A percentile compares a stretch with the other conserved stretches of the same genome.
Evolutionary conservation across 1,139 yeast genomes (phyloP).

Genomic region (Wickerhamomyces sp.): DNA sequence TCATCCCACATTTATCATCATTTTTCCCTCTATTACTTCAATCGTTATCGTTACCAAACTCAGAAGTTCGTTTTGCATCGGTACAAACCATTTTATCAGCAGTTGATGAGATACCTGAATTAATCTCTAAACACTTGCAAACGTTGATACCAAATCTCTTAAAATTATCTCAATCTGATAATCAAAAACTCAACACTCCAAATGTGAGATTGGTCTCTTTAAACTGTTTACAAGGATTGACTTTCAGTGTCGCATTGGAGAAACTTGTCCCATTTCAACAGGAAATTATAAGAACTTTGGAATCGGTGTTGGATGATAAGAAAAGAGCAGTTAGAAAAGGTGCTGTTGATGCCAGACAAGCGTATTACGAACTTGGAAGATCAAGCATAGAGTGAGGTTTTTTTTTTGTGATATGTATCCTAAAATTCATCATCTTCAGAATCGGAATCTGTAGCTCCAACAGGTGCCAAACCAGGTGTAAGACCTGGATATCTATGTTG

Average conservation of each 20-base stretch:
- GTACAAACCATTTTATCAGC: conserved; percentile 50
- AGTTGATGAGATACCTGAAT: conserved; percentile 45
- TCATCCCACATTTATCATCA: conserved; percentile 54
- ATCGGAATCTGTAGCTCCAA: conserved; percentile 51
- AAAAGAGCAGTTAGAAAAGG: conserved; percentile 69
- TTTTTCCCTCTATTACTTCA: conserved; percentile 70
- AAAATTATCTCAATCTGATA: conserved; percentile 25
- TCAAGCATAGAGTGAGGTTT: conserved; percentile 11
- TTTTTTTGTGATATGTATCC: too few relatives aligned
- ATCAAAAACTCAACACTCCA: conserved; percentile 23
- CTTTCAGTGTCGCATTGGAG: conserved; percentile 33
- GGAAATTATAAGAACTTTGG: conserved; percentile 44
- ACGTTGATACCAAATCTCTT: conserved; percentile 52
- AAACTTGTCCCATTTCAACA: conserved; percentile 47
- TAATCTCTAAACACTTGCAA: conserved; percentile 48
- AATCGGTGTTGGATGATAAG: conserved; percentile 61
- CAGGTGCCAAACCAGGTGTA: conserved; percentile 92
- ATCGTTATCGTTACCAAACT: conserved; percentile 42
- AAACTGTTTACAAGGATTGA: conserved; percentile 45
- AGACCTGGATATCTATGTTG: conserved; percentile 53
- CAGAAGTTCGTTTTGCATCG: conserved; percentile 53
- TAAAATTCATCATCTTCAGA: too few relatives aligned
- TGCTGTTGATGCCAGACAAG: conserved; percentile 76
- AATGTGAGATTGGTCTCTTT: conserved; percentile 56
- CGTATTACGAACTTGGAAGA: conserved; percentile 49